These are phyloP conservation scores for Conidiobolus incongruus DNA, from an alignment of 371 early-diverging fungal species.

Conservation along the genomic window DNA sequence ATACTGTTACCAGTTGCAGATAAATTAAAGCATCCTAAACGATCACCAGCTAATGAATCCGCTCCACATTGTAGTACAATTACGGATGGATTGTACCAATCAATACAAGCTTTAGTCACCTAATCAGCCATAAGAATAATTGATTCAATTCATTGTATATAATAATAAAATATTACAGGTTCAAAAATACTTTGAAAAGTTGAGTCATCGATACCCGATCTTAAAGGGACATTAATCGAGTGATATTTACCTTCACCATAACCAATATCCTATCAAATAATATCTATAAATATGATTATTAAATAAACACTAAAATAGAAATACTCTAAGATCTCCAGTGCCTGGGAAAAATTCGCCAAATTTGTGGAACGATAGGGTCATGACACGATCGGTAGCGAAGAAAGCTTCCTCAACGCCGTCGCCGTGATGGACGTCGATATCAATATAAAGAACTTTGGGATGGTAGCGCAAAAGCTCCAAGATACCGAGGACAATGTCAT, in stretches of 20 bases:
- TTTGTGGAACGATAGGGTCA: slow-evolving; percentile 98
- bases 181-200: slow-evolving; percentile 78
- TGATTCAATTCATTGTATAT: neutral
- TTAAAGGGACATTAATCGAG: slow-evolving; percentile 93
- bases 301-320: neutral
- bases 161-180: slow-evolving; percentile 16
- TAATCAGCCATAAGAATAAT: too few relatives aligned
- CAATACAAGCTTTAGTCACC: slow-evolving; percentile 58
- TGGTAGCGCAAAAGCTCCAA: slow-evolving; percentile 86
- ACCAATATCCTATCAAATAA: slow-evolving; percentile 65
- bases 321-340: slow-evolving; percentile 71
- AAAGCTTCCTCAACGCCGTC: slow-evolving; percentile 99
- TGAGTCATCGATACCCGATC: slow-evolving; percentile 94
- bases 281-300: too few relatives aligned
- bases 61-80: slow-evolving; percentile 98
- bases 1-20: slow-evolving; percentile 54
- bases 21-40: slow-evolving; percentile 96
- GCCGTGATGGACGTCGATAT: slow-evolving; percentile 99
- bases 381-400: slow-evolving; percentile 96
- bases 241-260: slow-evolving; percentile 73
- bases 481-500: slow-evolving; percentile 95
- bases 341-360: slow-evolving; percentile 99
- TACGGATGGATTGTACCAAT: slow-evolving; percentile 84
- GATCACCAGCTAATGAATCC: slow-evolving; percentile 97
- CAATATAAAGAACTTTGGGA: slow-evolving; percentile 94